Conservation (phyloP, 2,329 filamentous ascomycete species). For the Fusarium continuum region DNA sequence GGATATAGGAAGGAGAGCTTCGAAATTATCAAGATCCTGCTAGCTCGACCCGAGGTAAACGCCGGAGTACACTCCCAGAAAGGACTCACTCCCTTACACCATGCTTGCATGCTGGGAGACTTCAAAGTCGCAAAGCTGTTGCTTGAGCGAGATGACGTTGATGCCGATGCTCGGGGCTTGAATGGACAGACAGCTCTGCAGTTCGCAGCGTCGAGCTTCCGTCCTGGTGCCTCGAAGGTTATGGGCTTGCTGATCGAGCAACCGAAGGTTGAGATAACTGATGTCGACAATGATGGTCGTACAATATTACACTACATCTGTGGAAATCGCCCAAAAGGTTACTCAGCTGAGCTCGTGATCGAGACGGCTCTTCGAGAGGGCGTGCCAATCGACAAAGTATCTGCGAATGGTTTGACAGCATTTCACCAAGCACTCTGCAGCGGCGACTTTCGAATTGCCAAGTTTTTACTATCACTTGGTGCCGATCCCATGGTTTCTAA, state of each 20-base stretch:
- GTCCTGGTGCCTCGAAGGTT: neutral
- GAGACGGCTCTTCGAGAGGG: neutral
- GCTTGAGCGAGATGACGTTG: slow-evolving; percentile 5
- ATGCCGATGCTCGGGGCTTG: neutral
- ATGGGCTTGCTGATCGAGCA: slow-evolving; percentile 1
- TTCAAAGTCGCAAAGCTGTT: neutral
- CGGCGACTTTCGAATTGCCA: neutral
- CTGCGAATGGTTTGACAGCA: neutral
- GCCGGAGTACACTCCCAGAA: neutral
- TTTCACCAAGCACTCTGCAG: neutral
- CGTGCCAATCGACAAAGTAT: neutral
- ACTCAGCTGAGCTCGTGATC: neutral
- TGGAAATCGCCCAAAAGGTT: neutral
- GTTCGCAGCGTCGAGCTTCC: neutral
- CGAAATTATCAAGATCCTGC: slow-evolving; percentile 2
- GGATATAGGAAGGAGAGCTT: neutral
- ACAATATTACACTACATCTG: slow-evolving; percentile 9
- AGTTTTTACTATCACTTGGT: slow-evolving; percentile 1
- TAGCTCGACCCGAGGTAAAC: neutral
- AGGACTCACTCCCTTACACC: neutral
- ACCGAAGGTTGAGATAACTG: neutral
- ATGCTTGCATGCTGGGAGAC: neutral
- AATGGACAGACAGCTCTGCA: slow-evolving; percentile 13
- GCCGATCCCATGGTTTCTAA: slow-evolving; percentile 12
- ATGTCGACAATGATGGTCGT: neutral